Percentiles rank a stretch among this genome's conserved stretches.
Conservation (phyloP, 768 basidiomycete species). For the Hemileccinum impolitum region DNA sequence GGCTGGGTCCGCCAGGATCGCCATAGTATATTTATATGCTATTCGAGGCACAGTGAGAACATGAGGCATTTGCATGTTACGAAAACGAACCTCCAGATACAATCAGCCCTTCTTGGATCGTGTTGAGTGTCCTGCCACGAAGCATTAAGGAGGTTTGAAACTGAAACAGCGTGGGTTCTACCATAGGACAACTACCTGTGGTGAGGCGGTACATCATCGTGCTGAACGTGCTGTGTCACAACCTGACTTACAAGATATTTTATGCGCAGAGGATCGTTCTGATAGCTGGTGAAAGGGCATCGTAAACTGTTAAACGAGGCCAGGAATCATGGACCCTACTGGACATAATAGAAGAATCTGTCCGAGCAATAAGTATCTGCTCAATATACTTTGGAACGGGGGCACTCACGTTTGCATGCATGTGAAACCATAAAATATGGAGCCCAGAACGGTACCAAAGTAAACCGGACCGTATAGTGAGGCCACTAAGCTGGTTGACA, state of each 20-base stretch:
- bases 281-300: not conserved
- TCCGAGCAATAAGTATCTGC: not conserved
- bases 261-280: not conserved
- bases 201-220: not conserved
- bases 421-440: not conserved
- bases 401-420: conserved; percentile 6
- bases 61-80: not conserved
- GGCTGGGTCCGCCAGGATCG: not conserved
- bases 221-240: not conserved
- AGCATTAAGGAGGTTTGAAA: not conserved
- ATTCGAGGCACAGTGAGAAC: not conserved
- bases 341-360: conserved; percentile 3
- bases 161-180: not conserved
- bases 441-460: not conserved
- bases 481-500: no score
- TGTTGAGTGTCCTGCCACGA: not conserved
- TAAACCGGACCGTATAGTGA: not conserved
- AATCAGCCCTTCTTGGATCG: not conserved
- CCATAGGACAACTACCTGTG: not conserved
- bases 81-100: not conserved
- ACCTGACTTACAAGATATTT: not conserved
- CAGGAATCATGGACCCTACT: not conserved
- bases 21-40: not conserved
- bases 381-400: not conserved
- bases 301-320: not conserved